phyloP scores from a whole-genome alignment of 176 grass and related monocot species.

The Cenchrus fungigraminus region DNA sequence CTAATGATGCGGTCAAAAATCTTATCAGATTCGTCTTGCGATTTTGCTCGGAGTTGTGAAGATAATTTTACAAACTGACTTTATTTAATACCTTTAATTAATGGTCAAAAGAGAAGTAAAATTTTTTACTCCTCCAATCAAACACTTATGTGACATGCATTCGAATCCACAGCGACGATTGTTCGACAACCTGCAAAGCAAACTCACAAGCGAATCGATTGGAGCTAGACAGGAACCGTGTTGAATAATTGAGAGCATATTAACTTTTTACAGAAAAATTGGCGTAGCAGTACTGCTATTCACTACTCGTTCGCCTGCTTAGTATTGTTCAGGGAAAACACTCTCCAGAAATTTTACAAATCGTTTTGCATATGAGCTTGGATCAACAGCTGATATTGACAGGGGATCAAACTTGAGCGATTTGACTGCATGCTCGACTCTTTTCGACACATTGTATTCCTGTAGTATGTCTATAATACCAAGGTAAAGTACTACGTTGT shows the following conservation, averaged over 20 bases:
- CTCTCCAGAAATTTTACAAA: constrained; percentile 83
- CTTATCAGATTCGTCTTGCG: too few relatives aligned
- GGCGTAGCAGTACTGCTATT: constrained; percentile 1
- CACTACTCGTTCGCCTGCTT: constrained; percentile 19
- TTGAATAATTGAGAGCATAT: not conserved
- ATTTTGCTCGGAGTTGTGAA: too few relatives aligned
- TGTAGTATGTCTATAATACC: constrained; percentile 98
- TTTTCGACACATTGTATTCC: constrained; percentile 87
- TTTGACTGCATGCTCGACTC: constrained; percentile 79
- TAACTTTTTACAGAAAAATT: constrained; percentile 26
- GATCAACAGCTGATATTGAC: constrained; percentile 85
- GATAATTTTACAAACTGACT: too few relatives aligned
- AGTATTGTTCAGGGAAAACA: constrained; percentile 69
- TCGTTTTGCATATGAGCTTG: constrained; percentile 69
- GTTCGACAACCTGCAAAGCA: not conserved
- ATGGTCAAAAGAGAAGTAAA: too few relatives aligned
- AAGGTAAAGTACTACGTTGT: constrained; percentile 91
- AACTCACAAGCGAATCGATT: not conserved
- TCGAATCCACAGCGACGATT: not conserved
- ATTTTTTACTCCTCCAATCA: too few relatives aligned
- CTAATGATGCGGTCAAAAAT: too few relatives aligned
- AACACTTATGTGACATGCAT: too few relatives aligned
- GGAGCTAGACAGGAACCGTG: constrained; percentile 11
- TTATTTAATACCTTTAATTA: too few relatives aligned
- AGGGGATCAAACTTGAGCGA: constrained; percentile 87